Evolutionary conservation across 768 basidiomycete genomes (phyloP).

Genomic region (Lentinula detonsa): DNA sequence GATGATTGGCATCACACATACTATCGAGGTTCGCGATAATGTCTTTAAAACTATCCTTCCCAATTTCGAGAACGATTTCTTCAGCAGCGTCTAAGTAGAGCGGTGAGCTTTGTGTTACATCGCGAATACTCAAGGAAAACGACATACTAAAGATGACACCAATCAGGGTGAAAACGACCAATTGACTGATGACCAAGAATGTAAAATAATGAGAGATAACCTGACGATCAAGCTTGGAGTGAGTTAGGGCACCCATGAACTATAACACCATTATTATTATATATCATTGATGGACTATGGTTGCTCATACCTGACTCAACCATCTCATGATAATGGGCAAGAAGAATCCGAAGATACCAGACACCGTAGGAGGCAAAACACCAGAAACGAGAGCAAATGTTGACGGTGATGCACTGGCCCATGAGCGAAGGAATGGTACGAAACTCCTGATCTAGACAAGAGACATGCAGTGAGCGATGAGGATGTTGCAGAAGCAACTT

Average conservation of each 20-base stretch:
- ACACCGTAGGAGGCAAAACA: slow-evolving; percentile 87
- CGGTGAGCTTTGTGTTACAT: background rate
- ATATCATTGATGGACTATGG: slow-evolving; percentile 11
- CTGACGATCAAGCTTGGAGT: slow-evolving; percentile 80
- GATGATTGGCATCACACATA: slow-evolving; percentile 19
- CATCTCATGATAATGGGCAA: slow-evolving; percentile 89
- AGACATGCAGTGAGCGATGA: background rate
- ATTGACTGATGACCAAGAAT: slow-evolving; percentile 90
- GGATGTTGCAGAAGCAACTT: background rate
- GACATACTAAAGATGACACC: slow-evolving; percentile 78
- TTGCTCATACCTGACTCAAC: slow-evolving; percentile 62
- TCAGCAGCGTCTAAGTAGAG: slow-evolving; percentile 30
- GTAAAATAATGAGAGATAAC: slow-evolving; percentile 91
- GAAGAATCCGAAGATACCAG: slow-evolving; percentile 84
- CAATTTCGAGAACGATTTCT: slow-evolving; percentile 37
- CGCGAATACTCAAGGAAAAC: background rate
- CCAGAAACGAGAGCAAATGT: slow-evolving; percentile 86
- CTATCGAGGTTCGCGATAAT: slow-evolving; percentile 41
- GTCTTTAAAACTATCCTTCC: slow-evolving; percentile 38
- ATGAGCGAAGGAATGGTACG: slow-evolving; percentile 68
- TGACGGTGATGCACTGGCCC: slow-evolving; percentile 55
- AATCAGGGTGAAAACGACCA: slow-evolving; percentile 91
- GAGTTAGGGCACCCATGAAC: slow-evolving; percentile 58
- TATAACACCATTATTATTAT: slow-evolving; percentile 47
- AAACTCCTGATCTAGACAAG: slow-evolving; percentile 49